These are phyloP conservation scores for Psilocybe cubensis DNA, from an alignment of 768 basidiomycete genomes.

Conservation along the genomic window DNA sequence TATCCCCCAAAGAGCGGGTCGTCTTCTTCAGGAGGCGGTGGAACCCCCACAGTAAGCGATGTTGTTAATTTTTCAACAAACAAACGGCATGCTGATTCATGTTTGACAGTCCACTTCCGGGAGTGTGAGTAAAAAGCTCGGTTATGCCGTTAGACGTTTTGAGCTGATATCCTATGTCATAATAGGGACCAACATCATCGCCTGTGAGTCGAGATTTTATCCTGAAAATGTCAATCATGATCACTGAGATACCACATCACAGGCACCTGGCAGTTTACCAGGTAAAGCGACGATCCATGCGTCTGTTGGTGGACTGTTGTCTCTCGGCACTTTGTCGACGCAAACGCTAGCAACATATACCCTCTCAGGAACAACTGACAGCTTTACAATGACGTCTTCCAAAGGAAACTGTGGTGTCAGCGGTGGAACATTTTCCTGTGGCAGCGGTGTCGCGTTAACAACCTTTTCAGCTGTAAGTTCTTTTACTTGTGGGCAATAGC, in stretches of 20 bases:
- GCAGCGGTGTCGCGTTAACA: slow-evolving; percentile 49
- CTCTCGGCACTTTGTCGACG: slow-evolving; percentile 60
- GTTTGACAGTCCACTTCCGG: not conserved
- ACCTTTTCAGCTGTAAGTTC: slow-evolving; percentile 55
- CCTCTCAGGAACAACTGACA: slow-evolving; percentile 46
- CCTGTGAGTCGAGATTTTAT: slow-evolving; percentile 25
- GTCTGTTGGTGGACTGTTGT: slow-evolving; percentile 53
- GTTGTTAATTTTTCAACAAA: not conserved
- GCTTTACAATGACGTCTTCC: slow-evolving; percentile 61
- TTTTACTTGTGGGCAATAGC: not conserved
- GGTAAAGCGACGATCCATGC: slow-evolving; percentile 51
- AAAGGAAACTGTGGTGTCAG: slow-evolving; percentile 62
- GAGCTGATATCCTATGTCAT: not conserved
- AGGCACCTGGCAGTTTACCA: slow-evolving; percentile 38
- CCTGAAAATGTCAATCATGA: not conserved
- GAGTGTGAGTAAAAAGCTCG: not conserved
- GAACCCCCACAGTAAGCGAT: not conserved
- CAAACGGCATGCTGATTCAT: not conserved
- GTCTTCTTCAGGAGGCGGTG: not conserved
- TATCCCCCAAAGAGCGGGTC: slow-evolving; percentile 60
- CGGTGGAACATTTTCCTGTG: slow-evolving; percentile 50
- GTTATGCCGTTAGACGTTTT: not conserved
- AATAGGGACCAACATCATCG: slow-evolving; percentile 7
- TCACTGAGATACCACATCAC: not conserved
- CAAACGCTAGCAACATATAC: slow-evolving; percentile 63